phyloP scores from a whole-genome alignment of 2,329 filamentous ascomycete species.

The Fusarium incarnatum region DNA sequence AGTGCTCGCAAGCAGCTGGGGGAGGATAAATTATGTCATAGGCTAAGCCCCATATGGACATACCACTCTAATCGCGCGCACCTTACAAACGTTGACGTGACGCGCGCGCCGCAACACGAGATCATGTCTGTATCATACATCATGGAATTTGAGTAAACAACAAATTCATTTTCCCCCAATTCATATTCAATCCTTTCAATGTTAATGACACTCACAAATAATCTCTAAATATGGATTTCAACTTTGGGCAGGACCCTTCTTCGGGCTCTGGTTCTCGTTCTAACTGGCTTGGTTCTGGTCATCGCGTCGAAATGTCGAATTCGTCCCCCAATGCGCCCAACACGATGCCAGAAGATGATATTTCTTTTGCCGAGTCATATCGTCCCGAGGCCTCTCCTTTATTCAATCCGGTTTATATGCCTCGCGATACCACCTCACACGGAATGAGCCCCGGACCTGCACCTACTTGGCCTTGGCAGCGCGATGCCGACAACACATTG shows the following conservation, averaged over 20 bases:
- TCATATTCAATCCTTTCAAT: neutral
- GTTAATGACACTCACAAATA: neutral
- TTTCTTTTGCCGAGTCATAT: constrained; percentile 45
- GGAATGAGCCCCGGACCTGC: constrained; percentile 22
- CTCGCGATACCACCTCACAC: constrained; percentile 7
- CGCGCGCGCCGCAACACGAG: constrained; percentile 17
- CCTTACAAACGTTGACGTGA: neutral
- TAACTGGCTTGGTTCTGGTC: constrained; percentile 37
- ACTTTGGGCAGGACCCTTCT: constrained; percentile 28
- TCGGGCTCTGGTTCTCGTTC: constrained; percentile 30
- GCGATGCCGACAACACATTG: constrained; percentile 22
- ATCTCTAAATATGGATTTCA: constrained; percentile 34
- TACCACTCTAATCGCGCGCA: constrained; percentile 4
- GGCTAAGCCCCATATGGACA: neutral
- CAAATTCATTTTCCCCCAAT: constrained; percentile 19
- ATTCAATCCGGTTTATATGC: constrained; percentile 36
- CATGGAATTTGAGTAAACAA: constrained; percentile 23
- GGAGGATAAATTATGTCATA: constrained; percentile 16
- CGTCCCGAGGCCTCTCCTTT: constrained; percentile 41
- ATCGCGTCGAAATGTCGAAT: constrained; percentile 26
- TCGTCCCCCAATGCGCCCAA: constrained; percentile 36
- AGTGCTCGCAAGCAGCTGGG: constrained; percentile 13
- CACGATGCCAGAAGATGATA: constrained; percentile 32
- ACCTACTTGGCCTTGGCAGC: constrained; percentile 38
- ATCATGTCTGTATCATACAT: constrained; percentile 1